Percentiles rank a stretch among this genome's conserved stretches.
phyloP scores from a whole-genome alignment of 192 early-diverging fungal genomes.

The Funneliformis mosseae region DNA sequence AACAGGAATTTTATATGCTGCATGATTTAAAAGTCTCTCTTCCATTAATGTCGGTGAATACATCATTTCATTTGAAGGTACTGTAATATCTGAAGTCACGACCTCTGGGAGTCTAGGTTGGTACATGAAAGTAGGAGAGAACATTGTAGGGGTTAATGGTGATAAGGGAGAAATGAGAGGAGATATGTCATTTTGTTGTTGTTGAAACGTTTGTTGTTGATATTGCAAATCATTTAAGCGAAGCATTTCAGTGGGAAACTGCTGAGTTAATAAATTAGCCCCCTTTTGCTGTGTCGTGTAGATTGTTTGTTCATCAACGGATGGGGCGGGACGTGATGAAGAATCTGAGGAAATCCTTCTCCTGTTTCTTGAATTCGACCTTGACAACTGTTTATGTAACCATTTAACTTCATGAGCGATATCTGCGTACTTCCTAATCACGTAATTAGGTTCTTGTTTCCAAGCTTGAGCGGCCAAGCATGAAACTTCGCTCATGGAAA shows the following conservation, averaged over 20 bases:
- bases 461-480: constrained; percentile 29
- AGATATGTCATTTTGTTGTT: neutral
- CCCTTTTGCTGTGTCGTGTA: neutral
- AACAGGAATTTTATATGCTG: neutral
- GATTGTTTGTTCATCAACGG: neutral
- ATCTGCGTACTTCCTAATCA: constrained; percentile 22
- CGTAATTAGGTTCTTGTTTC: constrained; percentile 33
- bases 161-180: neutral
- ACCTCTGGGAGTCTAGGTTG: neutral
- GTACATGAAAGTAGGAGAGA: neutral
- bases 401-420: constrained; percentile 31
- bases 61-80: neutral
- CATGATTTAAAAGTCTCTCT: neutral
- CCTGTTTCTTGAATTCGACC: neutral
- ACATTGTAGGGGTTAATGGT: neutral
- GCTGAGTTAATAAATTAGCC: neutral
- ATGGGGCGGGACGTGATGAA: neutral
- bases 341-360: neutral
- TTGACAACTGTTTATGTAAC: constrained; percentile 27
- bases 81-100: neutral
- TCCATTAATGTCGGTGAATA: neutral
- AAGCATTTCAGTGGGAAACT: neutral
- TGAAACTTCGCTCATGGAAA: constrained; percentile 33
- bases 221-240: neutral
- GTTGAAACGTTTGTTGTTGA: neutral